Base-by-base conservation (phyloP, 2,329 filamentous ascomycete genomes). In the Xylariaceae sp. region DNA sequence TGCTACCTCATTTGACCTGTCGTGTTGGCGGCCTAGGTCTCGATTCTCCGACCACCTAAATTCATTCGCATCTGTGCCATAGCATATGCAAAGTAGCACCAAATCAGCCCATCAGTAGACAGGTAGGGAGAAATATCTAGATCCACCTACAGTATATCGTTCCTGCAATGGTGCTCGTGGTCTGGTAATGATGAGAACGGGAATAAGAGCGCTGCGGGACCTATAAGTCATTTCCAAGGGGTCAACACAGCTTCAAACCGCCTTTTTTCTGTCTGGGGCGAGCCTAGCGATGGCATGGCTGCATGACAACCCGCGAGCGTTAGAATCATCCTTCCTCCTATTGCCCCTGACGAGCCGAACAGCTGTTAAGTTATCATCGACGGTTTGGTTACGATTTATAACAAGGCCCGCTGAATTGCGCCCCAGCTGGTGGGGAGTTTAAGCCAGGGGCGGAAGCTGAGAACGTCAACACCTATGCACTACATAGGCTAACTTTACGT, bases 1-100 rank as follows among this genome's bases (percentile, higher is more conserved):
- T 46, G 53, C 54, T 44, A 56, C 59, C 52, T 14, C 29, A 59
- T 63, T 53, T 49, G 59, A 54, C 37, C 57, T 61, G 44, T 61
- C 40, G 19, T 54, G 48, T 48, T 57, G 48, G 53, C 21, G 51
- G 50, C 29, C 29, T 40, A 42, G 40, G 32, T 42, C 26, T 51
- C 54, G 56, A 59, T 61, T 58, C 55, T 56, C 44, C 45, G 55
- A 59, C 54, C 50, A 29, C 29, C 21, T 29, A 19, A 46, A 29
- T 23, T 43, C 44, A 40, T 20, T 45, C 50, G 50, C 37, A 54
- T 54, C 50, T 52, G 23, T 56, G 57, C 57, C 46, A 54, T 52
- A 56, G 44, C 32, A 46, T 46, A 48, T 37, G 26, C 29, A 42
- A 19, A 42, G 1, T 32, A 21, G n/a, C 32, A 40, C 43, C 7